Conservation (phyloP, 371 early-diverging fungal species). For the Catenaria anguillulae region DNA sequence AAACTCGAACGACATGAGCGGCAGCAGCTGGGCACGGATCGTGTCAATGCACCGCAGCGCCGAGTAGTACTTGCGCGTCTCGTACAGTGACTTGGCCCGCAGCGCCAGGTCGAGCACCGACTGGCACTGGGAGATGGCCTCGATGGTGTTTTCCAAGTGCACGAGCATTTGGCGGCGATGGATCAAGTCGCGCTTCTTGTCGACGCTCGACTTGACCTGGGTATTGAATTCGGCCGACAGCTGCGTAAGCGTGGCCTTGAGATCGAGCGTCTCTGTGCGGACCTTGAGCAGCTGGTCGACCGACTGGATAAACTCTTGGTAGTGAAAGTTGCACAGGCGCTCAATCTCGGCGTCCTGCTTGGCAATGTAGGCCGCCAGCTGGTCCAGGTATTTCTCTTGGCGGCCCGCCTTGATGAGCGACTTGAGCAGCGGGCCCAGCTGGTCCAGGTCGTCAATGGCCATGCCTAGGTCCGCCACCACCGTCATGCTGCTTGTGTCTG, state of each 20-base stretch:
- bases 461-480: too few species aligned
- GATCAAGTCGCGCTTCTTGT: conserved; percentile 65
- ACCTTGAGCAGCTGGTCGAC: conserved; percentile 91
- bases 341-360: conserved; percentile 94
- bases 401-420: conserved; percentile 71
- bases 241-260: conserved; percentile 65
- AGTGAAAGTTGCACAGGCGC: conserved; percentile 87
- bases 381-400: conserved; percentile 72
- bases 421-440: conserved; percentile 76
- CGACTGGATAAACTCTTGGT: conserved; percentile 89
- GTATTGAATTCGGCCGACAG: conserved; percentile 71
- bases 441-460: conserved; percentile 39
- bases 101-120: conserved; percentile 77
- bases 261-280: conserved; percentile 62
- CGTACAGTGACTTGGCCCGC: conserved; percentile 63
- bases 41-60: conserved; percentile 47
- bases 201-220: conserved; percentile 57
- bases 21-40: conserved; percentile 28
- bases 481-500: too few species aligned
- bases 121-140: conserved; percentile 65
- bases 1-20: conserved; percentile 56
- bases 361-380: conserved; percentile 57
- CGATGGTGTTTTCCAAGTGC: conserved; percentile 75
- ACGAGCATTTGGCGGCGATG: conserved; percentile 64
- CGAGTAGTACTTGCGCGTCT: conserved; percentile 68